These are phyloP conservation scores for Cymbopogon citratus DNA, from an alignment of 176 grass and related monocot species.

Conservation along the genomic window DNA sequence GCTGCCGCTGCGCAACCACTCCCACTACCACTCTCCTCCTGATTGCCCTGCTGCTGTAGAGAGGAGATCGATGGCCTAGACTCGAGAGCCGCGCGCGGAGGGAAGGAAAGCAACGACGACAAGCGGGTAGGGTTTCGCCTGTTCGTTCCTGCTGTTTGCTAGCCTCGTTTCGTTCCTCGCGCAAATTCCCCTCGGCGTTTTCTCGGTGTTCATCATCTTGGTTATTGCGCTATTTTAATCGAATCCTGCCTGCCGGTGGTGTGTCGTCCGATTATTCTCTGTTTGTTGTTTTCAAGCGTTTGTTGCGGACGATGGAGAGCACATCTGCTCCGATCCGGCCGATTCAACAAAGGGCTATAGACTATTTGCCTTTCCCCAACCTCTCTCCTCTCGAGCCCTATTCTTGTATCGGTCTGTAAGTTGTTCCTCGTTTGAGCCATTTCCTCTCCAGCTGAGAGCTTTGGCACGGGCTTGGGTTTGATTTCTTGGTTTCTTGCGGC, in stretches of 20 bases:
- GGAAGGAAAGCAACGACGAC: conserved; percentile 39
- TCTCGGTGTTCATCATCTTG: not conserved
- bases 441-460: conserved; percentile 18
- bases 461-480: conserved; percentile 8
- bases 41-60: not conserved
- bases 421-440: conserved; percentile 9
- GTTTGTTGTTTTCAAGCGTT: conserved; percentile 28
- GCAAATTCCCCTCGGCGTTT: not conserved
- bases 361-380: conserved; percentile 20
- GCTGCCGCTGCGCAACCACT: conserved; percentile 34
- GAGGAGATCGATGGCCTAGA: too few relatives aligned
- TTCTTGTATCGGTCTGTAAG: not conserved
- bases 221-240: conserved; percentile 20
- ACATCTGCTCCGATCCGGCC: conserved; percentile 8
- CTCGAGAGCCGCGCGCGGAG: not conserved
- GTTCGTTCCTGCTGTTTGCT: not conserved
- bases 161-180: not conserved
- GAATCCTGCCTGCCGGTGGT: not conserved
- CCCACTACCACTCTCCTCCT: not conserved
- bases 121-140: conserved; percentile 42
- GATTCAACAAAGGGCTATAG: not conserved
- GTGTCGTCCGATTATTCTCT: not conserved
- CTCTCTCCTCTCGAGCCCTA: not conserved
- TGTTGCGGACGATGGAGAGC: not conserved
- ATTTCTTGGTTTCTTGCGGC: conserved; percentile 7